These are phyloP conservation scores for Malassezia brasiliensis DNA, from an alignment of 1,284 basidiomycete species.

Conservation along the genomic window DNA sequence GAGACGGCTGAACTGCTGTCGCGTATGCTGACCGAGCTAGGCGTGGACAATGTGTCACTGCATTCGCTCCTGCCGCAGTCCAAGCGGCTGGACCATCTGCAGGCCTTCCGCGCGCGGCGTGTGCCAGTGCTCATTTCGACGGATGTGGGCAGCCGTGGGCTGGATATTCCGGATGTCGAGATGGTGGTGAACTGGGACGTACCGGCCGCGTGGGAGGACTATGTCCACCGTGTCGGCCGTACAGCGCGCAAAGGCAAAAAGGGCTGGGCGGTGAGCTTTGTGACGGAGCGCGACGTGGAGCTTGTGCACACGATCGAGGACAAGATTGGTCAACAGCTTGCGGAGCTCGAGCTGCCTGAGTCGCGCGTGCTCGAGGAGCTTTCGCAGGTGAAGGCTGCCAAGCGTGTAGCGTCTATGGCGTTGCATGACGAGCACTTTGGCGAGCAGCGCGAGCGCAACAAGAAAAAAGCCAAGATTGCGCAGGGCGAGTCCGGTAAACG, in stretches of 20 bases:
- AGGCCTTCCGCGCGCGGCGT: conserved; percentile 68
- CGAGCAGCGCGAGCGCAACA: conserved; percentile 69
- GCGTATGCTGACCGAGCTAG: conserved; percentile 60
- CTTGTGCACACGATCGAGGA: conserved; percentile 72
- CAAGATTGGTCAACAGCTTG: conserved; percentile 59
- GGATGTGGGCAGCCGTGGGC: conserved; percentile 46
- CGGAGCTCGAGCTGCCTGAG: conserved; percentile 55
- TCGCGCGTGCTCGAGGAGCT: conserved; percentile 72
- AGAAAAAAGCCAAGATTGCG: conserved; percentile 53
- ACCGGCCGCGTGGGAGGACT: conserved; percentile 57
- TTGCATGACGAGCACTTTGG: conserved; percentile 84
- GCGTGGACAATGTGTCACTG: conserved; percentile 74
- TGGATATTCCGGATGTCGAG: conserved; percentile 60
- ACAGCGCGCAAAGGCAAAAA: conserved; percentile 87
- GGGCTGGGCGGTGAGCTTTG: conserved; percentile 83
- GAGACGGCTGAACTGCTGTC: conserved; percentile 70
- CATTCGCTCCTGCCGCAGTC: conserved; percentile 88
- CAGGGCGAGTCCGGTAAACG: background rate
- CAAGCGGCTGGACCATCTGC: conserved; percentile 70
- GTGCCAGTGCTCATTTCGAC: conserved; percentile 44
- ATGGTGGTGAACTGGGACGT: conserved; percentile 96
- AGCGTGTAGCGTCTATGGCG: conserved; percentile 87
- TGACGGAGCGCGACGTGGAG: conserved; percentile 85
- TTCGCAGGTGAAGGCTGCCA: conserved; percentile 79
- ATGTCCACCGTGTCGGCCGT: conserved; percentile 59